Evolutionary conservation across 495 filamentous ascomycete species (phyloP).

Genomic region (Hypoxylon fragiforme): DNA sequence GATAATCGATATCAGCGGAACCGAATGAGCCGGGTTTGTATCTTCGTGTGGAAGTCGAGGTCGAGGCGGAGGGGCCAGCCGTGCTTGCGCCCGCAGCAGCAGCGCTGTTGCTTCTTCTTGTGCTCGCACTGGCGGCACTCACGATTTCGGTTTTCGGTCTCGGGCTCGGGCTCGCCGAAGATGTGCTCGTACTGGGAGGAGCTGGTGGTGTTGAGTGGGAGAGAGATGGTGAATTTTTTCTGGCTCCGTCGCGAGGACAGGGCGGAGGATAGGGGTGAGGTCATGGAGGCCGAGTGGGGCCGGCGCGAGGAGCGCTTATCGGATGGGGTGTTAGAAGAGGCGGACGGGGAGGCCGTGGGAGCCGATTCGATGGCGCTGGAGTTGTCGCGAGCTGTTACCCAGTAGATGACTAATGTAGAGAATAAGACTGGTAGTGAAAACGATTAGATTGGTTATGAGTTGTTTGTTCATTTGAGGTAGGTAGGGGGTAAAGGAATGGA

Average conservation of each 20-base stretch:
- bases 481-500: background rate
- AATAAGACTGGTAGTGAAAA: conserved; percentile 50
- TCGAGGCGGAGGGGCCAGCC: too few relatives aligned
- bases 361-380: conserved; percentile 10
- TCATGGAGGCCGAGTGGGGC: background rate
- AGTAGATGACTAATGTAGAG: conserved; percentile 56
- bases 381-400: conserved; percentile 56
- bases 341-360: background rate
- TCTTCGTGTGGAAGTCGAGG: too few relatives aligned
- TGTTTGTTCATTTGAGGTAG: background rate
- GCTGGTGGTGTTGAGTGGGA: conserved; percentile 21
- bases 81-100: too few relatives aligned
- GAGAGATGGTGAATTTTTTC: conserved; percentile 18
- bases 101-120: background rate
- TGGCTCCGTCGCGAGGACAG: background rate
- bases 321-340: background rate
- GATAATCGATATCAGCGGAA: too few relatives aligned
- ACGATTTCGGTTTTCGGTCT: conserved; percentile 8
- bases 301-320: background rate
- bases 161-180: conserved; percentile 16
- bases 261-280: background rate
- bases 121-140: conserved; percentile 1
- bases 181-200: conserved; percentile 30
- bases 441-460: background rate
- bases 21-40: too few relatives aligned